Base-by-base conservation (phyloP, 1,139 yeast species). In the Blastobotrys aristatus region DNA sequence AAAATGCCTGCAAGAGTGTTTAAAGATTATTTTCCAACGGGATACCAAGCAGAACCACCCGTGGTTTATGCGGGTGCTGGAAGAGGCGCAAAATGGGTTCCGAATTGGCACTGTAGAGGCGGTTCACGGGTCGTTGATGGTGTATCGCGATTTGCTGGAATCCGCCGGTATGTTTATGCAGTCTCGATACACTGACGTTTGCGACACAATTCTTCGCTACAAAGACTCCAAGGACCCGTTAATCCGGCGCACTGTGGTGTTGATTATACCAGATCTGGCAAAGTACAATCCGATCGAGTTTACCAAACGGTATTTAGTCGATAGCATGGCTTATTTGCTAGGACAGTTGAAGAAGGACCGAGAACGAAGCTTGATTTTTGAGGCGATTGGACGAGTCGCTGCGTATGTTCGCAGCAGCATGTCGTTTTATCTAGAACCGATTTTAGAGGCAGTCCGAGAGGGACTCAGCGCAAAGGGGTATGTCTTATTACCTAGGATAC, bases 351-450 rank as follows among this genome's bases (percentile, higher is more conserved):
- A 84, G 60, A 82, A 84, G 55, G 81, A 79, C 56, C 79, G 79
- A 49, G 98, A 92, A 58, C 78, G 87, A 52, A 78, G 89, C 17
- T 79, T 85, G 16, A 86, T 90, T 4, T 78, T 89, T 56, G 71
- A 76, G n/a, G 82, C 96, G 33, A 84, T 90, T 44, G 98, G 97
- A 29, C 80, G 84, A 53, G 83, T 92, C 38, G 82, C 96, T 0
- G 73, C 79, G 37, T 90, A 89, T 54, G 95, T 90, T 0, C 84
- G 90, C 6, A 84, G 88, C 51, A 89, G 84, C 58, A 86, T 92
- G 72, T 85, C 92, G 2, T 87, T 94, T 2, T 92, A 90, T 60
- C 71, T 90, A 46, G 96, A 89, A 63, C 90, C 94, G 1, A 84
- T 92, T 29, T 69, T 90, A 46, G 90, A 84, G 52, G 87, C 84